These are phyloP conservation scores for Colletotrichum lindemuthianum DNA, from an alignment of 2,329 filamentous ascomycete genomes.

Conservation along the genomic window DNA sequence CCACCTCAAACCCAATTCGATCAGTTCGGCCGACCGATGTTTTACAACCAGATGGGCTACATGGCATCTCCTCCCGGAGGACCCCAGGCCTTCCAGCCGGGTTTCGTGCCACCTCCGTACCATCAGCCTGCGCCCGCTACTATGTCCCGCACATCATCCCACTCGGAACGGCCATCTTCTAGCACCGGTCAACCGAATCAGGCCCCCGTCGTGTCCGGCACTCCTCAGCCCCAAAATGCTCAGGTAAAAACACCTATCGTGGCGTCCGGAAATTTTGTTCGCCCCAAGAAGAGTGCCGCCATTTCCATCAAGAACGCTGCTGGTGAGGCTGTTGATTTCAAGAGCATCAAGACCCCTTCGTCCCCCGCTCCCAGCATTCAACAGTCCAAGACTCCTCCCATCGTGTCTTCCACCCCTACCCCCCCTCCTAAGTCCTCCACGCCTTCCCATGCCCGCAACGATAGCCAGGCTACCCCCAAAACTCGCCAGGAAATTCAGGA, in stretches of 20 bases:
- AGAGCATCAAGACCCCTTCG: slow-evolving; percentile 64
- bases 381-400: slow-evolving; percentile 71
- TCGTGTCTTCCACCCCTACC: slow-evolving; percentile 79
- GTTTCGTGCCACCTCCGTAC: slow-evolving; percentile 53
- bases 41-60: slow-evolving; percentile 59
- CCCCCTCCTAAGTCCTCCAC: slow-evolving; percentile 81
- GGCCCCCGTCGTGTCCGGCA: slow-evolving; percentile 69
- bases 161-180: slow-evolving; percentile 72
- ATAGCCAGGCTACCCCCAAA: slow-evolving; percentile 75
- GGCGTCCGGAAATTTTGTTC: slow-evolving; percentile 57
- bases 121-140: slow-evolving; percentile 56
- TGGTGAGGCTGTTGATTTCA: slow-evolving; percentile 78
- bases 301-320: slow-evolving; percentile 87
- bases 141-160: slow-evolving; percentile 88
- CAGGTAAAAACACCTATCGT: slow-evolving; percentile 57
- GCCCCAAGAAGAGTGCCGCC: slow-evolving; percentile 74
- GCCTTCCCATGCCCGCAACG: slow-evolving; percentile 74
- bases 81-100: slow-evolving; percentile 55
- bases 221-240: slow-evolving; percentile 71
- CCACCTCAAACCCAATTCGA: slow-evolving; percentile 55
- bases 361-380: slow-evolving; percentile 66
- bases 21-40: slow-evolving; percentile 52
- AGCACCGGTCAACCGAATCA: slow-evolving; percentile 72
- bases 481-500: slow-evolving; percentile 83
- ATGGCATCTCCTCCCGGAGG: slow-evolving; percentile 50